Evolutionary conservation across 768 basidiomycete species (phyloP).

Genomic region (Tulasnella sp.): DNA sequence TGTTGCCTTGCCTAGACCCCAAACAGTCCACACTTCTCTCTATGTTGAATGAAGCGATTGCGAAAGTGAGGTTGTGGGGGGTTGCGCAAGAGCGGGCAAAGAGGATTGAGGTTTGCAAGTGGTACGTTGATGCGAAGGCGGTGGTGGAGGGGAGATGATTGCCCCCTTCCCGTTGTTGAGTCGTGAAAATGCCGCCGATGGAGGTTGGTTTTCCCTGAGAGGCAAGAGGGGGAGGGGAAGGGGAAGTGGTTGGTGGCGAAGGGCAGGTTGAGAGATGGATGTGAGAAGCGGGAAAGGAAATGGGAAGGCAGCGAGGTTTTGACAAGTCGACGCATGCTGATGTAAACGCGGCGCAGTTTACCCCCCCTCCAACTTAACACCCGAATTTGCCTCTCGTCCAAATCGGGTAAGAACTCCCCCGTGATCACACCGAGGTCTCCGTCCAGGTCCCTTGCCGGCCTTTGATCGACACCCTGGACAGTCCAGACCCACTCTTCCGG

Average conservation of each 20-base stretch:
- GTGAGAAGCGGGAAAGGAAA: constrained; percentile 11
- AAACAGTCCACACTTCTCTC: constrained; percentile 5
- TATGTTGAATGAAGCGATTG: too few species aligned
- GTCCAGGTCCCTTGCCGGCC: background rate
- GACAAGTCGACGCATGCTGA: constrained; percentile 9
- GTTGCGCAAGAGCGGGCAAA: background rate
- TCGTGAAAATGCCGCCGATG: background rate
- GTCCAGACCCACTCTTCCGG: background rate
- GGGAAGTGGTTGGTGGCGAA: background rate
- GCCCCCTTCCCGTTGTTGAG: too few species aligned
- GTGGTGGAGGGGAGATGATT: too few species aligned
- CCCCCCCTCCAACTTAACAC: background rate
- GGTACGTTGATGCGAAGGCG: background rate
- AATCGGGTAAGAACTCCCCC: constrained; percentile 8
- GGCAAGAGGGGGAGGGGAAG: too few species aligned
- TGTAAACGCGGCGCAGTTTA: constrained; percentile 9
- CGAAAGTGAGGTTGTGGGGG: background rate
- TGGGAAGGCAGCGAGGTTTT: constrained; percentile 5
- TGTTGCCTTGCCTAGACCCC: background rate
- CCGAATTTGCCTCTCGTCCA: constrained; percentile 6
- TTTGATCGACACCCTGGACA: background rate
- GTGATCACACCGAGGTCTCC: background rate
- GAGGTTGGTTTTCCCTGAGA: background rate
- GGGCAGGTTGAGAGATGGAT: background rate
- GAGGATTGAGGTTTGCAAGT: too few species aligned